Base-by-base conservation (phyloP, 768 basidiomycete genomes). In the Tricholoma bakamatsutake region DNA sequence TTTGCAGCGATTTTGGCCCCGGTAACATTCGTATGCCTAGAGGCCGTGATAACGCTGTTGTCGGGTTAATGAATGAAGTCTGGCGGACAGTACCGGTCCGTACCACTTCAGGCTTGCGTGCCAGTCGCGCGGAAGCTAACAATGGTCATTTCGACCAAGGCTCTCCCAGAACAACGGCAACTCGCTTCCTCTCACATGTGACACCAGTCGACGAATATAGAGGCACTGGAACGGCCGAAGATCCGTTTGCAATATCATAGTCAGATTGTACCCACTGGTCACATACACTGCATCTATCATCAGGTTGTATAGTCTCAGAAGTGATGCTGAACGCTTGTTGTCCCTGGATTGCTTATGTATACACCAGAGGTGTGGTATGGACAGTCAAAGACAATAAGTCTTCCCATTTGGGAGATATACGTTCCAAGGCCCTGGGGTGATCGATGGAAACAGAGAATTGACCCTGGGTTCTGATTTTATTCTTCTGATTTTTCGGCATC, bases 401-500 rank as follows among this genome's bases (percentile, higher is more conserved):
- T 63, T 64, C 66, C 62, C 59, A 66, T 55, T 64, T 37, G 55
- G 57, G 49, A 51, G 52, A 50, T 37, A 53, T 33, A 31, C 51
- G 21, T 49, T 52, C 55, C 54, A 42, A 40, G 34, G 39, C 42
- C 35, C n/a, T 53, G 45, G 53, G 50, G 40, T 33, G 51, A 50
- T 54, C 35, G 39, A 47, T 50, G 35, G 39, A 57, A 53, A 47
- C 33, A 17, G 31, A 28, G 46, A 33, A 39, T 61, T 45, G 59
- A 61, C 54, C 59, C 64, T 61, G 52, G 35, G 56, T 67, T 63
- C 62, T 66, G 53, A 62, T 56, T 53, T 59, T 66, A 69, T 55
- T 66, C 59, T 56, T 77, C 71, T 62, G 69, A 63, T 64, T 73
- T 70, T 57, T 67, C 70, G 52, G 73, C 57, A 46, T 70, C 70